phyloP scores from a whole-genome alignment of 176 grass and related monocot species.

The Rhynchospora tenuis region DNA sequence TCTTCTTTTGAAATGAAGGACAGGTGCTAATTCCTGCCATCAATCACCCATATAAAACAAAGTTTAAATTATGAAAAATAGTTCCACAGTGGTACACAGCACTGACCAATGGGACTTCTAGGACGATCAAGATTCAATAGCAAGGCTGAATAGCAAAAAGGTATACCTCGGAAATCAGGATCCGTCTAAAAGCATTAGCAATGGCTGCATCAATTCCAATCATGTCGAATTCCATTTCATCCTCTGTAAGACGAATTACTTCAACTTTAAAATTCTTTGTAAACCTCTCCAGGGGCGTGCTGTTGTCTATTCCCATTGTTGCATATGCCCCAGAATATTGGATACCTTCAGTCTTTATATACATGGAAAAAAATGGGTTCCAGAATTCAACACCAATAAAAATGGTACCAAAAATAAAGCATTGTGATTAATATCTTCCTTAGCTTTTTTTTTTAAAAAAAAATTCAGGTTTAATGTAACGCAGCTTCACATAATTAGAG shows the following conservation, averaged over 20 bases:
- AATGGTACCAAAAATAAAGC: background rate
- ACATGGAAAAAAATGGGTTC: constrained; percentile 2
- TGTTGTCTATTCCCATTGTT: constrained; percentile 61
- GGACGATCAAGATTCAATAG: background rate
- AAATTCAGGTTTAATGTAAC: background rate
- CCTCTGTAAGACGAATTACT: constrained; percentile 59
- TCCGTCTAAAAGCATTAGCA: constrained; percentile 80
- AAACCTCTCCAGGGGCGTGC: constrained; percentile 42
- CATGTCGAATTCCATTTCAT: constrained; percentile 97
- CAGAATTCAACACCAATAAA: background rate
- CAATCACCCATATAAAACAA: background rate
- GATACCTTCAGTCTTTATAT: constrained; percentile 63
- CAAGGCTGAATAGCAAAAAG: background rate
- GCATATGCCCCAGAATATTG: constrained; percentile 66
- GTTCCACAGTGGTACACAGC: background rate
- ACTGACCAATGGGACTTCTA: background rate
- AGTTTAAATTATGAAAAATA: background rate
- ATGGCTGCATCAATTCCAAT: constrained; percentile 84
- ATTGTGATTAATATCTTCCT: background rate
- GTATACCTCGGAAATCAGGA: constrained; percentile 80
- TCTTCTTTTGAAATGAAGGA: background rate
- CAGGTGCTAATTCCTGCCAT: background rate
- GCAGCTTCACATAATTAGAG: background rate
- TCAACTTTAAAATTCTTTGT: constrained; percentile 54
- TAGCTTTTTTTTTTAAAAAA: background rate